phyloP scores from a whole-genome alignment of 148 eudicot species.

The Hydrangea macrophylla region DNA sequence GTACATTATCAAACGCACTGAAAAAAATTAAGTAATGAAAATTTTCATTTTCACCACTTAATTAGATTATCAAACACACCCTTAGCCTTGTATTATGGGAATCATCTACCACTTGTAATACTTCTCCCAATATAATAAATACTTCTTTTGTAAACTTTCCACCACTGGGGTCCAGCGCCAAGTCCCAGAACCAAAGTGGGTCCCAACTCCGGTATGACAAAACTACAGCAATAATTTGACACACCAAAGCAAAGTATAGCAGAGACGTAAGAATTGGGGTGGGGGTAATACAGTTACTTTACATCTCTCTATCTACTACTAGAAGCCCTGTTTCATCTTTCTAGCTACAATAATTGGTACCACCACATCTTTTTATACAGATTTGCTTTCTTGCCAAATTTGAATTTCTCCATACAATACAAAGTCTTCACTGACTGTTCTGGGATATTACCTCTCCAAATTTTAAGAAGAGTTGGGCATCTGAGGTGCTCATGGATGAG shows the following conservation, averaged over 20 bases:
- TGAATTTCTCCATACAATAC: neutral
- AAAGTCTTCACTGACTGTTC: slow-evolving; percentile 55
- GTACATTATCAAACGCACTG: no score
- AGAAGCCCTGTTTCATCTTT: neutral
- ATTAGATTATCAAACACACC: no score
- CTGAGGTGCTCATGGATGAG: slow-evolving; percentile 92
- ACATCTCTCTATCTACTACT: neutral
- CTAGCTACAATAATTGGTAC: slow-evolving; percentile 19
- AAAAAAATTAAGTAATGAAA: no score
- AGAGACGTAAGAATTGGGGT: slow-evolving; percentile 8
- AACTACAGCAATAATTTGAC: slow-evolving; percentile 10
- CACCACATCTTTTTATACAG: neutral
- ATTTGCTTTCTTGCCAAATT: neutral
- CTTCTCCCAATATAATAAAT: no score
- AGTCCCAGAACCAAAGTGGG: slow-evolving; percentile 1
- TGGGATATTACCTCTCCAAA: slow-evolving; percentile 96
- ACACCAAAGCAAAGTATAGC: slow-evolving; percentile 16
- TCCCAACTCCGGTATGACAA: slow-evolving; percentile 12
- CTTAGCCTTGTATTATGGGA: no score
- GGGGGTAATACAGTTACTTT: slow-evolving; percentile 3
- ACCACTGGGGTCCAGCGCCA: no score
- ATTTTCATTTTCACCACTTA: no score
- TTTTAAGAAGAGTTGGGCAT: slow-evolving; percentile 88
- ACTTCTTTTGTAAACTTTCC: no score
- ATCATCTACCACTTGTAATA: no score